Base-by-base conservation (phyloP, 306 rosid species). In the Ormosia semicastrata region DNA sequence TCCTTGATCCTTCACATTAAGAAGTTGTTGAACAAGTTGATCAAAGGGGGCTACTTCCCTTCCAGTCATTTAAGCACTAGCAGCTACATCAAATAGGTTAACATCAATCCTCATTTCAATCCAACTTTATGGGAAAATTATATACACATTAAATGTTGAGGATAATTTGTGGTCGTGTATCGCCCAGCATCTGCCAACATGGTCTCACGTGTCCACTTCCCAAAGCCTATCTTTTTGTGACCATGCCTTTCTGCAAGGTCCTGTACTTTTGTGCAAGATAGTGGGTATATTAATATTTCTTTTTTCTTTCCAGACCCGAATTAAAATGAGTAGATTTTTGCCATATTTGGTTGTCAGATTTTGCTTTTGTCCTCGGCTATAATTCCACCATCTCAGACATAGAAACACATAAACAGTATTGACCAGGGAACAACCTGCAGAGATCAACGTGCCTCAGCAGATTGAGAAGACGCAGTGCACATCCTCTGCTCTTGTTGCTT, bases 161-260 rank as follows among this genome's bases (percentile, higher is more conserved):
- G 36, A 79, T 76, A 76, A 76, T 79, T 64, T 72, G 87, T 83
- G 85, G 86, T 63, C 37, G 15, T 36, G 37, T 57, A 76, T 58
- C 9, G 34, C 70, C 81, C 78, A 74, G 74, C 49, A 65, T 58
- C 81, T 56, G 58, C 69, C 77, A 74, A 47, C 75, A 80, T 15
- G 73, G 58, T 46, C 72, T 72, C 79, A 66, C 63, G 77, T 70
- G 89, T 30, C 80, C 69, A 46, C 24, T 7, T 24, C 64, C 53
- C 58, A 36, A 36, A 32, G 40, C 54, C 34, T 67, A 53, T 75
- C 74, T 8, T 65, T 33, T 33, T 41, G 32, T 71, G 86, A 70
- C 87, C 80, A 76, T 71, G 65, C 87, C 58, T 73, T 36, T 64
- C 76, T 73, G 75, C 80, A 17, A 76, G 79, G 34, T 71, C 34